Base-by-base conservation (phyloP, 495 filamentous ascomycete genomes). In the Penicillium atrosanguineum region DNA sequence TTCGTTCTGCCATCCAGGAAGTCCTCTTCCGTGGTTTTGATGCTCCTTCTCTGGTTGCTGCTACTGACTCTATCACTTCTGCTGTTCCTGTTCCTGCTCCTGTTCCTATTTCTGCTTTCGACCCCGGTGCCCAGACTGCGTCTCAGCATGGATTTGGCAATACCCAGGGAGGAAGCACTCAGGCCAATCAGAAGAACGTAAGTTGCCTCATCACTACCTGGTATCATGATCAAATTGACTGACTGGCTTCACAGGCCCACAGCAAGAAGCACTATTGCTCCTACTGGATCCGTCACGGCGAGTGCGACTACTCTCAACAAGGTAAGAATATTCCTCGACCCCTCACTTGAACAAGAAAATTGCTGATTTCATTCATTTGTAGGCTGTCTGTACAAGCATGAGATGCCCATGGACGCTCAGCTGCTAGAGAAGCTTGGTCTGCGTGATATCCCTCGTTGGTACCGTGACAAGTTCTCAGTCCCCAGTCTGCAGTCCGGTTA, bases 301-400 rank as follows among this genome's bases (percentile, higher is more conserved):
- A 87, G 46, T 96, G 91, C 67, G 87, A 88, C 60, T 96, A 88
- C 69, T 83, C 78, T 36, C 87, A 93, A 65, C 85, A 91, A 62
- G 91, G 74, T 71, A 59, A 68, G 58, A 14, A 38, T 7, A 16
- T 34, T 29, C 19, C 16, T 16, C 19, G 3, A 14, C n/a, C 4
- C 6, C 31, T 9, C 18, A n/a, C n/a, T 26, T 3, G 11, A 8
- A 20, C 11, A 31, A 15, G 28, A 26, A 44, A 21, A 14, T 7
- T 40, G 50, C 52, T 63, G 50, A 63, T 48, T 18, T 20, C 16
- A 23, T 8, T n/a, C 7, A 19, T 7, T 11, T 45, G 6, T 37
- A 78, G 75, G 91, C 3, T 95, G 91, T 69, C 77, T 86, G 57
- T 96, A 83, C 73, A 88, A 87, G 69, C 91, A 96, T 63, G 87